Conservation (phyloP, 2,329 filamentous ascomycete genomes). For the Pseudonectria buxi region DNA sequence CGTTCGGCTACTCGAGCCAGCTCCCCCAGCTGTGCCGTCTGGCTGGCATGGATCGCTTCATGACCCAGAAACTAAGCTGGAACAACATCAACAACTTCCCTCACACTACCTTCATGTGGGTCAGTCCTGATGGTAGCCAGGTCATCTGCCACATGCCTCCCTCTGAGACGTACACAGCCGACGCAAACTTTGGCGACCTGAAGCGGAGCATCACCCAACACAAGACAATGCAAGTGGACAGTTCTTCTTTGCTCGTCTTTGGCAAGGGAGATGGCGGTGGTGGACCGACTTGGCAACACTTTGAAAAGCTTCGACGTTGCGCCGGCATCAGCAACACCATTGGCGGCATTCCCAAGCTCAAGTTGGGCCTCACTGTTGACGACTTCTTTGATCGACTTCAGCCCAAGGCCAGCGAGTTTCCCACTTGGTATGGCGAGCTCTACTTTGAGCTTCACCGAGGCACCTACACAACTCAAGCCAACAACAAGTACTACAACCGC, state of each 20-base stretch:
- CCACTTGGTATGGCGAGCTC: slow-evolving; percentile 96
- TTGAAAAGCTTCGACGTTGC: slow-evolving; percentile 90
- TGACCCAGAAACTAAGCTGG: slow-evolving; percentile 98
- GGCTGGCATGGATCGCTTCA: slow-evolving; percentile 93
- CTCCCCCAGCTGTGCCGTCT: slow-evolving; percentile 88
- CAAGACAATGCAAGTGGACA: slow-evolving; percentile 92
- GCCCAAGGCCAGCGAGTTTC: slow-evolving; percentile 69
- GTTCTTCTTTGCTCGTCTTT: slow-evolving; percentile 84
- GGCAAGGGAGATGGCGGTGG: slow-evolving; percentile 96
- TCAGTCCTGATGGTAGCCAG: slow-evolving; percentile 88
- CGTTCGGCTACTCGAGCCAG: slow-evolving; percentile 94
- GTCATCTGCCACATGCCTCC: slow-evolving; percentile 98
- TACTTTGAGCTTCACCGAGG: slow-evolving; percentile 97
- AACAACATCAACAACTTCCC: slow-evolving; percentile 99
- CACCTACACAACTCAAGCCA: slow-evolving; percentile 94
- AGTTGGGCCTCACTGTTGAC: slow-evolving; percentile 84
- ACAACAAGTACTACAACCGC: slow-evolving; percentile 94
- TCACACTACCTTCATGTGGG: slow-evolving; percentile 98
- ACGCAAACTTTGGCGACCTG: slow-evolving; percentile 91
- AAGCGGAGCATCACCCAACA: slow-evolving; percentile 84
- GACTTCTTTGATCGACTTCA: slow-evolving; percentile 88
- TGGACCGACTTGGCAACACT: slow-evolving; percentile 85
- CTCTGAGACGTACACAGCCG: slow-evolving; percentile 88
- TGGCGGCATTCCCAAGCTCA: slow-evolving; percentile 72
- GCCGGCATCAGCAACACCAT: slow-evolving; percentile 85